A percentile compares a stretch with the other conserved stretches of the same genome.
Conservation (phyloP, 129 eudicot species). For the Helichrysum umbraculigerum region DNA sequence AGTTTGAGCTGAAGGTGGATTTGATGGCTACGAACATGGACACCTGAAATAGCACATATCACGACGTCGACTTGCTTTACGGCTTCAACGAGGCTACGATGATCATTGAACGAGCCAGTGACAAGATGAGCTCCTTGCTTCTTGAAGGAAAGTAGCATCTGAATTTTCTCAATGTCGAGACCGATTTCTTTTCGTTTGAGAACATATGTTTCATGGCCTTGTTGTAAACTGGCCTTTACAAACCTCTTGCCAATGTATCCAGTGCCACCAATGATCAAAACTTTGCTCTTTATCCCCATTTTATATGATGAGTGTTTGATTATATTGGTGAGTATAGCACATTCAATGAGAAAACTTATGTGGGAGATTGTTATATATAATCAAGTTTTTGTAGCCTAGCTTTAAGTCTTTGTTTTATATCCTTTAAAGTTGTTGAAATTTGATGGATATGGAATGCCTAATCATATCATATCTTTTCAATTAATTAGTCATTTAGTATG, state of each 20-base stretch:
- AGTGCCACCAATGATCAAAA: constrained; percentile 52
- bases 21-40: constrained; percentile 67
- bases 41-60: constrained; percentile 72
- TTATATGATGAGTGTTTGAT: neutral
- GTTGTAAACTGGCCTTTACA: constrained; percentile 50
- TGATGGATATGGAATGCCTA: too few species aligned
- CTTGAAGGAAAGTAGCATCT: constrained; percentile 63
- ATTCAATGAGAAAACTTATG: neutral
- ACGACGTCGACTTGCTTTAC: constrained; percentile 72
- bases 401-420: neutral
- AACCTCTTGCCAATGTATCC: constrained; percentile 57
- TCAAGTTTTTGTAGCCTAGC: neutral
- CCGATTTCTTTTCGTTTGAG: constrained; percentile 54
- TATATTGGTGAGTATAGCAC: neutral
- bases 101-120: constrained; percentile 56
- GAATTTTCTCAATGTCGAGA: constrained; percentile 58
- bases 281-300: constrained; percentile 41
- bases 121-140: constrained; percentile 67
- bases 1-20: constrained; percentile 73
- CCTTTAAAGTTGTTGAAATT: neutral
- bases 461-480: too few species aligned
- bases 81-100: constrained; percentile 69
- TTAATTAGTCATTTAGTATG: too few species aligned
- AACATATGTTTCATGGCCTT: constrained; percentile 51
- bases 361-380: neutral